Percentiles rank a stretch among this genome's conserved stretches.
Evolutionary conservation across 495 filamentous ascomycete genomes (phyloP).

Genomic region (Hypoxylon lienhwacheense): DNA sequence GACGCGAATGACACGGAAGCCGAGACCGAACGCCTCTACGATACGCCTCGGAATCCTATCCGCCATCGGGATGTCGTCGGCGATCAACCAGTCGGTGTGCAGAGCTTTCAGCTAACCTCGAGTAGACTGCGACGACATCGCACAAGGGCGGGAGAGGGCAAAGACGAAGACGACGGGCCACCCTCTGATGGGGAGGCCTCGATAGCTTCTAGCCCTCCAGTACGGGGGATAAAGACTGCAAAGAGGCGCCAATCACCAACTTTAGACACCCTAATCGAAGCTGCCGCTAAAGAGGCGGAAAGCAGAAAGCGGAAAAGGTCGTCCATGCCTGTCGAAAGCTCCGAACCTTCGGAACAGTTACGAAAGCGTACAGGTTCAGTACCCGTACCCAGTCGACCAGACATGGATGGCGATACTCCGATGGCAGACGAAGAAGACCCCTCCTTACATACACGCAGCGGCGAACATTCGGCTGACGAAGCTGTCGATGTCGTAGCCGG

Average conservation of each 20-base stretch:
- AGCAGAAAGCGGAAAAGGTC: conserved; percentile 57
- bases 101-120: conserved; percentile 60
- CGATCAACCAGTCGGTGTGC: conserved; percentile 41
- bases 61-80: conserved; percentile 63
- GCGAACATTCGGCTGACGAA: conserved; percentile 48
- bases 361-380: conserved; percentile 62
- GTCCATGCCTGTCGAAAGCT: conserved; percentile 46
- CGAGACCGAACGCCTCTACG: conserved; percentile 91
- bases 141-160: conserved; percentile 39
- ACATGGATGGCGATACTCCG: conserved; percentile 44
- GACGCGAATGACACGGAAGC: conserved; percentile 91
- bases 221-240: conserved; percentile 25
- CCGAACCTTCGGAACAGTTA: conserved; percentile 53
- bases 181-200: conserved; percentile 51
- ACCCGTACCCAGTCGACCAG: conserved; percentile 33
- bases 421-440: conserved; percentile 47
- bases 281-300: conserved; percentile 43
- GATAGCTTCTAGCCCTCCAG: conserved; percentile 39
- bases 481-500: conserved; percentile 28
- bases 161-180: conserved; percentile 44
- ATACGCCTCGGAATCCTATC: conserved; percentile 78
- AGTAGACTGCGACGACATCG: conserved; percentile 62
- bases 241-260: conserved; percentile 31
- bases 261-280: conserved; percentile 34
- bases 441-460: conserved; percentile 45